Evolutionary conservation across 768 basidiomycete species (phyloP).

Genomic region (Mycena amicta): DNA sequence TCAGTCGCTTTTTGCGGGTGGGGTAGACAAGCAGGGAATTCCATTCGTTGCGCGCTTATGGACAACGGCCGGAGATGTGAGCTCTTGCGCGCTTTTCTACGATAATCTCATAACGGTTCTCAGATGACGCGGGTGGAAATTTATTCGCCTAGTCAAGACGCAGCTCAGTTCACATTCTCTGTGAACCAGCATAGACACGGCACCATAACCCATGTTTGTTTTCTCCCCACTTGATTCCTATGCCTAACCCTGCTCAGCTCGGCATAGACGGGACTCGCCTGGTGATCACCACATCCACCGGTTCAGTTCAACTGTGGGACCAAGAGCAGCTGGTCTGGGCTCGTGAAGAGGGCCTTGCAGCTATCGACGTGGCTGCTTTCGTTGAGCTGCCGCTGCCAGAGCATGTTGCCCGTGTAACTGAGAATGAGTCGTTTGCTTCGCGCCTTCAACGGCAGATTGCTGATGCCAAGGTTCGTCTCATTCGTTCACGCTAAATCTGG

Average conservation of each 20-base stretch:
- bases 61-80: background rate
- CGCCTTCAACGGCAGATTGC: conserved; percentile 59
- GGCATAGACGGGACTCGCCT: conserved; percentile 54
- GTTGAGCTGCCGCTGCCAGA: conserved; percentile 67
- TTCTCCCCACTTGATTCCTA: background rate
- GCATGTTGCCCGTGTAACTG: conserved; percentile 32
- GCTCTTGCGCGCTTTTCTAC: conserved; percentile 3
- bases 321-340: conserved; percentile 66
- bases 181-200: conserved; percentile 72
- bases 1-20: conserved; percentile 60
- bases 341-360: conserved; percentile 78
- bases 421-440: conserved; percentile 50
- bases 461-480: conserved; percentile 56
- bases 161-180: conserved; percentile 55
- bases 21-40: conserved; percentile 48
- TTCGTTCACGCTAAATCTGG: background rate
- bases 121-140: conserved; percentile 62
- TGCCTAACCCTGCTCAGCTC: conserved; percentile 37
- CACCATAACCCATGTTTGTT: conserved; percentile 63
- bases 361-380: conserved; percentile 64
- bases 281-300: conserved; percentile 71
- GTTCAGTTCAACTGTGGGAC: conserved; percentile 76
- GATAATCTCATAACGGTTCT: background rate
- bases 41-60: conserved; percentile 62
- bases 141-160: conserved; percentile 49